Percentiles rank a stretch among this genome's conserved stretches.
These are phyloP conservation scores for Trypanosoma congolense DNA, from an alignment of 208 protist species.

Conservation along the genomic window DNA sequence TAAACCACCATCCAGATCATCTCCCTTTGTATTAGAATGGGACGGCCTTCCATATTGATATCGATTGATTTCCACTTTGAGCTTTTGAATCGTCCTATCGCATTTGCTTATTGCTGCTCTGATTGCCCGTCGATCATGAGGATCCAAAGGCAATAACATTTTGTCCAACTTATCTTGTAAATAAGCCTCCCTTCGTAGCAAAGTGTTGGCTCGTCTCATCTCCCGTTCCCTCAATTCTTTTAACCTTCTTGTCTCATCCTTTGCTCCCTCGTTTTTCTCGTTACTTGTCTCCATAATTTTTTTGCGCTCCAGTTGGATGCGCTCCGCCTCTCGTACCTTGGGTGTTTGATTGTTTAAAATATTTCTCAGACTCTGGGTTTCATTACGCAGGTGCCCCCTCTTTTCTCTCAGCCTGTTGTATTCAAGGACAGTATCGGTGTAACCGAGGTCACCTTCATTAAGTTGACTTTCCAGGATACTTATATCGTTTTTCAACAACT, in stretches of 20 bases:
- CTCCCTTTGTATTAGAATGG: conserved; percentile 7
- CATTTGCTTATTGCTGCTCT: conserved; percentile 34
- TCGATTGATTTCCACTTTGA: conserved; percentile 36
- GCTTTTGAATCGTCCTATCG: conserved; percentile 40
- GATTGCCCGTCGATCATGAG: conserved; percentile 33
- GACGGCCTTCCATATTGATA: conserved; percentile 14
- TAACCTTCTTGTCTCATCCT: conserved; percentile 70
- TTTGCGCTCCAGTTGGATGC: conserved; percentile 37
- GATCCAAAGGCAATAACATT: conserved; percentile 15
- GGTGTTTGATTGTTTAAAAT: conserved; percentile 73
- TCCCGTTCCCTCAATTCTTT: conserved; percentile 51
- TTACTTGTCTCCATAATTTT: conserved; percentile 59
- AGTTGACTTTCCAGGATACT: conserved; percentile 49
- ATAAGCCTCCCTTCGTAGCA: conserved; percentile 33
- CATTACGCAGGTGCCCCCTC: conserved; percentile 63
- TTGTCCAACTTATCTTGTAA: conserved; percentile 45
- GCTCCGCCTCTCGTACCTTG: conserved; percentile 59
- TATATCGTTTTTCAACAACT: conserved; percentile 50
- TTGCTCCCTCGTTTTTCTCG: conserved; percentile 45
- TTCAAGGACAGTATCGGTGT: conserved; percentile 63
- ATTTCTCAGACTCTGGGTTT: conserved; percentile 68
- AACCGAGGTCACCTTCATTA: conserved; percentile 49
- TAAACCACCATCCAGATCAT: conserved; percentile 27
- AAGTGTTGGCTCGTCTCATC: conserved; percentile 25
- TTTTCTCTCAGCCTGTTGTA: conserved; percentile 57